These are phyloP conservation scores for Sarcomyxa edulis DNA, from an alignment of 768 basidiomycete genomes.

Conservation along the genomic window DNA sequence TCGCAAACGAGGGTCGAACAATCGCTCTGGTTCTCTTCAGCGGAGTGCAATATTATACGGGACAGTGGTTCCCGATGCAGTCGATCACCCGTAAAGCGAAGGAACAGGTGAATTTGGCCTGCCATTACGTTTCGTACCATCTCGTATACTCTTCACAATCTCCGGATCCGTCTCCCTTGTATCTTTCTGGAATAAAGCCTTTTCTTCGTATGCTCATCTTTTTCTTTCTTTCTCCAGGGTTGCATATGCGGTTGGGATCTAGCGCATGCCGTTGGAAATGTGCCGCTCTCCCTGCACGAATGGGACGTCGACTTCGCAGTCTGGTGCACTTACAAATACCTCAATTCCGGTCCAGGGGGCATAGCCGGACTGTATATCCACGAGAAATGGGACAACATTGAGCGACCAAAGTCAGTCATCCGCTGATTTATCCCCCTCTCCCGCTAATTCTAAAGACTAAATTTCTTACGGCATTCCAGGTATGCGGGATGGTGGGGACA, in stretches of 20 bases:
- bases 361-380: constrained; percentile 93
- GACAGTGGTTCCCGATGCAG: constrained; percentile 89
- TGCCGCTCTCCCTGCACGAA: constrained; percentile 81
- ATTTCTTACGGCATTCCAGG: constrained; percentile 51
- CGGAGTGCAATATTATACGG: constrained; percentile 96
- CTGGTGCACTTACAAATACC: constrained; percentile 98
- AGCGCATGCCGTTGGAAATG: constrained; percentile 93
- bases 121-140: constrained; percentile 1
- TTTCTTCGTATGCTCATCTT: constrained; percentile 8
- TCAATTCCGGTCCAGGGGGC: constrained; percentile 95
- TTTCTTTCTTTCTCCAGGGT: constrained; percentile 47
- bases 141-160: constrained; percentile 3
- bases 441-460: constrained; percentile 2
- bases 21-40: constrained; percentile 92
- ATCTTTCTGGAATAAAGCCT: no score
- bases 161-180: neutral
- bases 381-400: constrained; percentile 65
- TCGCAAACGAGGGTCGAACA: constrained; percentile 64
- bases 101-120: constrained; percentile 52
- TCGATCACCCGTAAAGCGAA: constrained; percentile 80
- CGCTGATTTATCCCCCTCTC: neutral
- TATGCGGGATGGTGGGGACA: constrained; percentile 99
- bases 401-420: constrained; percentile 59
- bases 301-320: constrained; percentile 98
- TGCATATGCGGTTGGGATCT: constrained; percentile 96